Evolutionary conservation across 139 green algal genomes (phyloP), one percentile per base, ranked within the genome.

Genomic region (Penium margaritaceum): DNA sequence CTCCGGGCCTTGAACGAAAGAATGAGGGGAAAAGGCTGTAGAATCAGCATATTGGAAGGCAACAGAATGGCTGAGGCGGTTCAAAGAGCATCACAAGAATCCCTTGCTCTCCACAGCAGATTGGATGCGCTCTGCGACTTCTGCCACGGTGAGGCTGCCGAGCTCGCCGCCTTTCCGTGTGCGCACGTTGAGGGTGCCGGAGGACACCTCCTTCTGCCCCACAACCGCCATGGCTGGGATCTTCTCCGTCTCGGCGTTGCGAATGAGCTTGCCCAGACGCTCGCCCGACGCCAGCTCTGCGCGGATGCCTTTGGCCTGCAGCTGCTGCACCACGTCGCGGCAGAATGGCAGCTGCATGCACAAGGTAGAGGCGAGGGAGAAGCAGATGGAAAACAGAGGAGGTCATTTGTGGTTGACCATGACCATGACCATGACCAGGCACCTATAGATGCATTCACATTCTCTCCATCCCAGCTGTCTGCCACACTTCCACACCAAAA

Each of bases 261-360:
- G 76, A 15, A 87, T 81, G 15, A 87, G 60, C 54, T 87, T 87
- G n/a, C 33, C 73, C 30, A 87, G 63, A 19, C 80, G 58, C 60
- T 87, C 80, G 4, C 74, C 70, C 1, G 34, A 34, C 12, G 24
- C 44, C 54, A 87, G 55, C 38, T 84, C 71, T 7, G 70, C 77
- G 27, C 80, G 80, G 17, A 84, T 60, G 32, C 66, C 77, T n/a
- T 38, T 35, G 36, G 35, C 61, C 33, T 74, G 70, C 79, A 97
- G 84, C 54, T 81, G 7, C 0, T 63, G 80, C 0, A 79, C 87
- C 37, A 95, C 84, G n/a, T 87, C 53, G 0, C 88, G 14, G 0
- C 85, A 86, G 58, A 93, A 96, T 0, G 81, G 80, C 38, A 73
- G 29, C 60, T 76, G 53, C n/a, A n/a, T 21, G 24, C 5, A 60